Evolutionary conservation across 2,329 filamentous ascomycete genomes (phyloP), one percentile per base, ranked within the genome.

Genomic region (Fusarium sp.): DNA sequence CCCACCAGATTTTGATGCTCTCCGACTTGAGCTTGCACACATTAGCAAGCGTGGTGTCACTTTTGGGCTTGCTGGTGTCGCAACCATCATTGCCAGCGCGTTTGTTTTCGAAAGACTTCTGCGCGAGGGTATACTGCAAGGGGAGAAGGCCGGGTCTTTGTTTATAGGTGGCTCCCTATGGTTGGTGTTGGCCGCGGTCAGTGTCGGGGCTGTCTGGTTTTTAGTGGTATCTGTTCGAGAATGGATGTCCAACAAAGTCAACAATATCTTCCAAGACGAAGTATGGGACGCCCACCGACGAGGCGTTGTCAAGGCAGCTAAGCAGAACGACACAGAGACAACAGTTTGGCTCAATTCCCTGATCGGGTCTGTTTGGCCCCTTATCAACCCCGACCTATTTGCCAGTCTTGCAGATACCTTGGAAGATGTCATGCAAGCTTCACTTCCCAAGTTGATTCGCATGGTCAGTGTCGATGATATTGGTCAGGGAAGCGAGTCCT

Each of bases 401-500:
- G 84, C 87, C 2, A 88, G 87, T 34, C 77, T 93, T 3, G 86
- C 88, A 1, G 91, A 94, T 72, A 91, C 88, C 28, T 84, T 94
- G 6, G 92, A 94, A 78, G 92, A 94, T 76, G 89, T 94, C 47
- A 94, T 94, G 92, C 92, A 94, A 79, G 91, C 91, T 4, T 92
- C 89, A 10, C 80, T 93, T 19, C 91, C 92, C 1, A 88, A 85
- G 58, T 77, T 91, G 36, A 84, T 93, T 33, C 87, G 91, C 47
- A 93, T 93, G 91, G 89, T 93, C 43, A 90, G 89, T 54, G 88
- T 93, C 9, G 91, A 93, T 49, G 91, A 94, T 66, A 87, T 94
- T 60, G 91, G 91, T 0, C 91, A 94, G 77, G 92, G 92, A 9
- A 92, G 88, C 62, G 91, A 93, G 73, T 84, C 89, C 1, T 73